Evolutionary conservation across 176 grass and related monocot species (phyloP), one percentile per base, ranked within the genome.

Genomic region (Lolium rigidum): DNA sequence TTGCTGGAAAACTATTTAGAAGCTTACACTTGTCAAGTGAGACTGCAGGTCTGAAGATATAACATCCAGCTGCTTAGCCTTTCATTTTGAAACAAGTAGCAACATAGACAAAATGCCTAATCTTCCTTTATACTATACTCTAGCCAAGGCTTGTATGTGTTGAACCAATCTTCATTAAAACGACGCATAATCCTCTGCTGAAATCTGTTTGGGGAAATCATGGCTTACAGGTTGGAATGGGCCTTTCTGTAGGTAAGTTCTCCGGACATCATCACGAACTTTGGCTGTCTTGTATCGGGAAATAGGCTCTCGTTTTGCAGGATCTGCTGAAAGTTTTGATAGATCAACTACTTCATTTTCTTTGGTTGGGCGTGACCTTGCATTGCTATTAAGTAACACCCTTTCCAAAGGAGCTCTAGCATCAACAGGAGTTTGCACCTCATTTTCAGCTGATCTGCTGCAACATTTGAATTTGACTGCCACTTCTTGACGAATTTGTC

Each of bases 11-110:
- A 68, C 78, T 72, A n/a, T 77, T 5, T 65, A 80, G n/a, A 80
- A 65, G 52, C 83, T 94, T 88, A 91, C 89, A 84, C 65, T 88
- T 84, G 69, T 77, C 17, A 72, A 43, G 38, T 76, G 41, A 78
- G 16, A 84, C 28, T 84, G 80, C 70, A 73, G 76, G n/a, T 83
- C 80, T 15, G 60, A 83, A 65, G 83, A 91, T 47, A 77, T 43
- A 81, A 54, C 46, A 72, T 65, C 54, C 48, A 21, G 38, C 74
- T 83, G 69, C 26, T 84, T 88, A 82, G 68, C 77, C 66, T 86
- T 88, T 22, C 10, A 71, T 71, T 71, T n/a, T 46, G 7, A 71
- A 46, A 46, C 18, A 71, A 22, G 39, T 46, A 71, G 68, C 9
- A 71, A 13, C 68, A 46, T 44, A 71, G 39, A 18, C 65, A 69